These are phyloP conservation scores for Eimeria falciformis DNA, from an alignment of 169 alveolate genomes.

Conservation along the genomic window DNA sequence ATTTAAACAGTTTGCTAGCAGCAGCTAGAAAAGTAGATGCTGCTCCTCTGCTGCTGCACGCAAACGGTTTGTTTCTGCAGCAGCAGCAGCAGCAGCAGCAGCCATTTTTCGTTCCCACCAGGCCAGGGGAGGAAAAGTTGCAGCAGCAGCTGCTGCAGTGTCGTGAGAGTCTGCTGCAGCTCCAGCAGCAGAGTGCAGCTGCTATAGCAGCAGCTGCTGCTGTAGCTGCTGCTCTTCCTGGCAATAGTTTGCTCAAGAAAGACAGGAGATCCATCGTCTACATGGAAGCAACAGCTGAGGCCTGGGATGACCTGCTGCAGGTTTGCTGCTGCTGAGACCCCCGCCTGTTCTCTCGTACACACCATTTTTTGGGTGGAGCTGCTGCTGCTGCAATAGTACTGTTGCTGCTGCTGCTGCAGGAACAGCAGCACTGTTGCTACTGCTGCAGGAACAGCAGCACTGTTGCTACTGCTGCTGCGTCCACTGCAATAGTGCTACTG, in stretches of 20 bases:
- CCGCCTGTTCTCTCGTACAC: no score
- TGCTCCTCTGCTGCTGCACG: background rate
- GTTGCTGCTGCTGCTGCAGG: no score
- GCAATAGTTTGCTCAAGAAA: background rate
- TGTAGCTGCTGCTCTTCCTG: conserved; percentile 53
- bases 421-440: no score
- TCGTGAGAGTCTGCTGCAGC: conserved; percentile 53
- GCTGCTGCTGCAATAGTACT: no score
- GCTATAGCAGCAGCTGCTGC: conserved; percentile 44
- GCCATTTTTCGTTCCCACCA: conserved; percentile 10
- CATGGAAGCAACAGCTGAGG: conserved; percentile 38
- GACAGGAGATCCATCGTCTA: background rate
- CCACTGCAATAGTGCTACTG: conserved; percentile 74
- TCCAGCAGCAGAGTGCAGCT: conserved; percentile 23
- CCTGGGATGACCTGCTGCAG: conserved; percentile 44
- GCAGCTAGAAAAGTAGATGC: conserved; percentile 1
- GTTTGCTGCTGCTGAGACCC: conserved; percentile 3
- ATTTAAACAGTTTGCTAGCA: background rate
- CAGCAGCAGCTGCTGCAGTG: conserved; percentile 42
- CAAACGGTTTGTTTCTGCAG: background rate
- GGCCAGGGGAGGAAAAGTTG: background rate
- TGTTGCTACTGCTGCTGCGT: conserved; percentile 77
- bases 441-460: conserved; percentile 79
- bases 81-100: conserved; percentile 45
- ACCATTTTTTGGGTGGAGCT: no score